These are phyloP conservation scores for Populus simonii DNA, from an alignment of 345 rosid genomes.

Conservation along the genomic window DNA sequence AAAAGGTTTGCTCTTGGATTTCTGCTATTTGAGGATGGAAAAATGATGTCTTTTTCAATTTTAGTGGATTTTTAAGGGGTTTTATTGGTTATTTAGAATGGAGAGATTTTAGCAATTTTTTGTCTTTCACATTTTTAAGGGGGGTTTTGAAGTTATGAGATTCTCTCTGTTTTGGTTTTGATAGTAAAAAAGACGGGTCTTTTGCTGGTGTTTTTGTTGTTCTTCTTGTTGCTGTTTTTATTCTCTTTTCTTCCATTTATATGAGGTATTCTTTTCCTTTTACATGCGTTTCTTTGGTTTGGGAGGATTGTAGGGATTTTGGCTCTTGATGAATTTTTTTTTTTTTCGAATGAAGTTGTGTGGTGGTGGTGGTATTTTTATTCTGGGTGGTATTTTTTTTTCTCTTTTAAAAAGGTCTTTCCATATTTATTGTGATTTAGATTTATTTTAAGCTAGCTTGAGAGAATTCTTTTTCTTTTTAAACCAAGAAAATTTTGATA, in stretches of 20 bases:
- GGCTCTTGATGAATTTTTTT: background rate
- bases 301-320: background rate
- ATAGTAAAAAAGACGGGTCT: background rate
- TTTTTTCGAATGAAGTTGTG: background rate
- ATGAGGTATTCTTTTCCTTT: background rate
- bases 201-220: background rate
- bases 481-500: background rate
- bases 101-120: background rate
- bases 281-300: slow-evolving; percentile 3
- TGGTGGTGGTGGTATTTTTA: background rate
- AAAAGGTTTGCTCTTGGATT: background rate
- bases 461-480: background rate
- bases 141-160: background rate
- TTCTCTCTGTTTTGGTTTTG: background rate
- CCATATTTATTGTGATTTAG: background rate
- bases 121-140: background rate
- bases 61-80: background rate
- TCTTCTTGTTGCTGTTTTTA: background rate
- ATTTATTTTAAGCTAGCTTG: background rate
- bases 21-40: background rate
- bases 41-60: background rate
- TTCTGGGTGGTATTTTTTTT: background rate
- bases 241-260: background rate
- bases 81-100: slow-evolving; percentile 1
- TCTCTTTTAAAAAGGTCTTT: background rate